These are phyloP conservation scores for Penium margaritaceum DNA, from an alignment of 139 green algal species.

Conservation along the genomic window DNA sequence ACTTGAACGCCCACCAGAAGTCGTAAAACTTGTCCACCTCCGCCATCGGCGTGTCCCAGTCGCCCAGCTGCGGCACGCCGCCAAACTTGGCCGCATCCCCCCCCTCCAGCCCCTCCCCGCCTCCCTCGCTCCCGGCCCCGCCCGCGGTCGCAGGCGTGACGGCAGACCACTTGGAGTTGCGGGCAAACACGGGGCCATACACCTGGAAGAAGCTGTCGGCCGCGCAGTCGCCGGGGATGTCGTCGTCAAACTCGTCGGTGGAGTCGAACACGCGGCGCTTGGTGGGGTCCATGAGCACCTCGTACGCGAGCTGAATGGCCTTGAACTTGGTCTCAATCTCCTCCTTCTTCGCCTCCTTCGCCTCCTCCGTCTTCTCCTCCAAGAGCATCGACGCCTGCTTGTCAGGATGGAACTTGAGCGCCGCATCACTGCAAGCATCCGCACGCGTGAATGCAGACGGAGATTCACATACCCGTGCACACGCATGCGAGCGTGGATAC, in stretches of 20 bases:
- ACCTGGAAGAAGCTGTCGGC: conserved; percentile 82
- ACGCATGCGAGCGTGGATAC: no score
- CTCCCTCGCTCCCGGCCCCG: no score
- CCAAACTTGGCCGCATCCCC: no score
- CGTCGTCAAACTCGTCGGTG: conserved; percentile 89
- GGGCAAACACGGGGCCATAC: conserved; percentile 74
- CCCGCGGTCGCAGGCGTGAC: conserved; percentile 45
- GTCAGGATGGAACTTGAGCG: conserved; percentile 82
- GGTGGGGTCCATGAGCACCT: conserved; percentile 67
- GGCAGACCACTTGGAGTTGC: conserved; percentile 74
- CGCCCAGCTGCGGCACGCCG: conserved; percentile 25
- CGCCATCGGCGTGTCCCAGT: conserved; percentile 14
- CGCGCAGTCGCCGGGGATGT: conserved; percentile 65
- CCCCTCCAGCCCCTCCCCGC: no score
- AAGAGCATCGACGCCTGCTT: conserved; percentile 60
- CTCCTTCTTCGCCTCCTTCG: conserved; percentile 55
- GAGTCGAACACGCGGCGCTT: conserved; percentile 84
- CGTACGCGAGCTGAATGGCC: conserved; percentile 61
- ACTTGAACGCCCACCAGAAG: conserved; percentile 87
- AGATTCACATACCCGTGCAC: no score
- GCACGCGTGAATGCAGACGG: not conserved
- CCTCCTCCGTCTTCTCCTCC: conserved; percentile 50
- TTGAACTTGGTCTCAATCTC: conserved; percentile 72
- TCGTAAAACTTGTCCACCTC: conserved; percentile 83
- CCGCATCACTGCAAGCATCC: conserved; percentile 14